Evolutionary conservation across 257 asterid species (phyloP), one percentile per base, ranked within the genome.

Genomic region (Paraleonurus japonicus): DNA sequence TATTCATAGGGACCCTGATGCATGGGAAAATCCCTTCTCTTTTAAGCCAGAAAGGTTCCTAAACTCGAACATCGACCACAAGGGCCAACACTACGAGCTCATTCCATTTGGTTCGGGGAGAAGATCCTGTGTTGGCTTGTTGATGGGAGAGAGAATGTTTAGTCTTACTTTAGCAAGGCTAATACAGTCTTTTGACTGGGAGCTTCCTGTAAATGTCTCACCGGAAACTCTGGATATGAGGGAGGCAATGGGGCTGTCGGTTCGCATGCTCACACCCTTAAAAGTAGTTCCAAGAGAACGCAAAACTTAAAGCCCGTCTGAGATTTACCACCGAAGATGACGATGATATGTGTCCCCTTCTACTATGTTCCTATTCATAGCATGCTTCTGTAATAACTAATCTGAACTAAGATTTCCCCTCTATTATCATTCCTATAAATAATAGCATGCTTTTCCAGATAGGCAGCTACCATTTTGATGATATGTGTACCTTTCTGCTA

Each of bases 11-110:
- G 87, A 85, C 65, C 81, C 83, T 5, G 70, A 68, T 12, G 16
- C 58, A 4, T 88, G 89, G 88, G 77, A 70, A 1, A 79, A 80
- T 3, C 79, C 91, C 0, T 16, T 33, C 5, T 28, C 30, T 16
- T 88, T 88, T 54, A 72, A 68, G 64, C 95, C 89, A 0, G 89
- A 88, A 65, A 82, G 95, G 28, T 88, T 85, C 50, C 3, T 88
- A 3, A 81, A 59, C 15, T 80, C 86, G 0, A 69, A 69, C 0
- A 33, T 82, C 10, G 89, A 88, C 16, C 71, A 33, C 35, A 88
- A 78, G 35, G 95, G 87, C 0, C 82, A 84, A 30, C 64, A 86
- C 48, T 84, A 60, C 54, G 79, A 78, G 80, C 66, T 81, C 23
- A 65, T 86, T 28, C 90, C 92, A 19, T 88, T 84, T 27, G 95